Conservation (phyloP, 768 basidiomycete genomes). For the Russula sp. region DNA sequence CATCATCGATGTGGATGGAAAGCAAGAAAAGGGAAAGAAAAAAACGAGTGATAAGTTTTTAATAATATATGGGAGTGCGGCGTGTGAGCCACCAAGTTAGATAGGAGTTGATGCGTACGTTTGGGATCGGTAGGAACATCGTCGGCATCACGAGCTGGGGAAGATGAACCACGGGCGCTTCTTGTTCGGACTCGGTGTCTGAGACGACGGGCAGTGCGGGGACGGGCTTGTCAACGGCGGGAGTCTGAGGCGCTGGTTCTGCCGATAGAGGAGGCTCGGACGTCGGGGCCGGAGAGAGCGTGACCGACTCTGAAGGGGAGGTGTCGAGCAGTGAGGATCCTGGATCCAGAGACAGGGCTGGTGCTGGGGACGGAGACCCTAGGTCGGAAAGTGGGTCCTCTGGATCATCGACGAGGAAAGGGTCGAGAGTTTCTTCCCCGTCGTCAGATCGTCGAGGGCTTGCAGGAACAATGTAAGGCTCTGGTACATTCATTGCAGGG, state of each 20-base stretch:
- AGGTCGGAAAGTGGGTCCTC: constrained; percentile 39
- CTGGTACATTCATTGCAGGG: neutral
- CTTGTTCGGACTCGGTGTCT: constrained; percentile 47
- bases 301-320: constrained; percentile 46
- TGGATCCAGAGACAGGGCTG: constrained; percentile 26
- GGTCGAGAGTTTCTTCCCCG: constrained; percentile 42
- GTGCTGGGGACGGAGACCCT: constrained; percentile 25
- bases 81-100: constrained; percentile 62
- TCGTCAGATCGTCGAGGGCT: constrained; percentile 1
- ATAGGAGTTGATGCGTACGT: constrained; percentile 66
- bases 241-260: constrained; percentile 27
- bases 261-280: constrained; percentile 30
- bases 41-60: constrained; percentile 17
- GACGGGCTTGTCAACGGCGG: constrained; percentile 55
- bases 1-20: neutral
- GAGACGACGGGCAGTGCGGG: constrained; percentile 40
- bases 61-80: constrained; percentile 42
- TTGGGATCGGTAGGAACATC: constrained; percentile 87
- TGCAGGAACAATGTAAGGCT: constrained; percentile 2
- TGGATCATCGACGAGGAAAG: constrained; percentile 60
- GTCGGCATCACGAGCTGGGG: constrained; percentile 68
- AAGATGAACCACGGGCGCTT: constrained; percentile 57
- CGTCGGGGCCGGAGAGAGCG: constrained; percentile 32
- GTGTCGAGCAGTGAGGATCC: constrained; percentile 33
- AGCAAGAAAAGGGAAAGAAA: neutral